Evolutionary conservation across 495 filamentous ascomycete species (phyloP), one percentile per base, ranked within the genome.

Genomic region (Aspergillus haitiensis): DNA sequence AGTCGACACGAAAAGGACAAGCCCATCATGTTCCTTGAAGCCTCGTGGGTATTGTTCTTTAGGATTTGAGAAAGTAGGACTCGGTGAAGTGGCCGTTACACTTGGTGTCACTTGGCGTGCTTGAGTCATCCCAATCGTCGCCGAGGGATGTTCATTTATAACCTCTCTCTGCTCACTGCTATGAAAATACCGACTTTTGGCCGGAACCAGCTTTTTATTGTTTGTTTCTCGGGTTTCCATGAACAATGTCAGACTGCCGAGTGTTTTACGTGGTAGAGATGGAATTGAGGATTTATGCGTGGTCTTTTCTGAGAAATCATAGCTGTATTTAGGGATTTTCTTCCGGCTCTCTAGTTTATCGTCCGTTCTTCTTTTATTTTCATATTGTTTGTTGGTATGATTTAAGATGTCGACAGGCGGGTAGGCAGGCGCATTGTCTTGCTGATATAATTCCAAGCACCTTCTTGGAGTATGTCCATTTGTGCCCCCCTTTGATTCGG

Each of bases 161-260:
- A 12, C 33, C 11, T 16, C 36, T 3, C 37, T 18, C 12, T 33
- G 9, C 13, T 18, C 15, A 40, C 15, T 40, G 12, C 11, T 51
- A 11, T 52, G 7, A 31, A 66, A 68, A n/a, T 68, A 66, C 9
- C 59, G 59, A 46, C 64, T 68, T 27, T 55, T 48, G 6, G 45
- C 36, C 10, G 47, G 18, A 42, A 27, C 27, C 34, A 46, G 36
- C 37, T 42, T 47, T 34, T 21, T 59, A 1, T 37, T 34, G 9
- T 15, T 42, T 48, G 39, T 54, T 3, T 63, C 62, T 55, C 72
- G 67, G 2, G 66, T 68, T 52, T 69, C 63, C 70, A 75, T 70
- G 48, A 72, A 75, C 5, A 56, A 33, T n/a, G 66, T 59, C 21
- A 73, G 58, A 6, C 66, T 72, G 18, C 72, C 70, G 13, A 70